Base-by-base conservation (phyloP, 345 rosid genomes). In the Arabis hirsuta region DNA sequence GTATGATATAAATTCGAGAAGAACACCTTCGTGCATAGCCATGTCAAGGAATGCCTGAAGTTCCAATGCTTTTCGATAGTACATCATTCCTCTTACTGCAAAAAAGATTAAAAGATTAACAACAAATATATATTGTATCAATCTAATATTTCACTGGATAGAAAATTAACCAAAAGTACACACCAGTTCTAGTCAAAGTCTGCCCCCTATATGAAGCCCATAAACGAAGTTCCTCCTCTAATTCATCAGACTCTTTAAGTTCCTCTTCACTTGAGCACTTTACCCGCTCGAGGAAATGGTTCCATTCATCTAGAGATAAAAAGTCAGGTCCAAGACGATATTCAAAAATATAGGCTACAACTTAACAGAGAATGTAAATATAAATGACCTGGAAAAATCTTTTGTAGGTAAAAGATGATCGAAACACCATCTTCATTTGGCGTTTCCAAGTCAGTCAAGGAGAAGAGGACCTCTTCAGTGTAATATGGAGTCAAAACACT, bases 151-250 rank as follows among this genome's bases (percentile, higher is more conserved):
- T 42, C 24, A 39, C 9, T 62, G 19, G 52, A 42, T n/a, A 10
- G 43, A 24, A 46, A 20, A n/a, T 14, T 44, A 65, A 72, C 59
- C 59, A 31, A 67, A 55, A 73, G 55, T 34, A 39, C 44, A 31
- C 77, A 96, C 99, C 99, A 72, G 99, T 96, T 84, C 91, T 90
- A n/a, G 99, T 88, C 81, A 96, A 81, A 60, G 99, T 96, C 79
- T 96, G 99, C 68, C 99, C 98, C 76, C 96, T 81, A 59, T 90
- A 92, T 62, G 99, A 92, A 73, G 99, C 99, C 99, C 99, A 96
- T 13, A 85, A 80, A 65, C 97, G 95, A 74, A 96, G 97, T 65
- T 82, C 72, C 82, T 87, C 92, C 74, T 88, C 92, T 43, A 83
- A 75, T 8, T 90, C 89, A 55, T 82, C 86, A 19, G 58, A 27